Conservation (phyloP, 345 rosid species). For the Populus ilicifolia region DNA sequence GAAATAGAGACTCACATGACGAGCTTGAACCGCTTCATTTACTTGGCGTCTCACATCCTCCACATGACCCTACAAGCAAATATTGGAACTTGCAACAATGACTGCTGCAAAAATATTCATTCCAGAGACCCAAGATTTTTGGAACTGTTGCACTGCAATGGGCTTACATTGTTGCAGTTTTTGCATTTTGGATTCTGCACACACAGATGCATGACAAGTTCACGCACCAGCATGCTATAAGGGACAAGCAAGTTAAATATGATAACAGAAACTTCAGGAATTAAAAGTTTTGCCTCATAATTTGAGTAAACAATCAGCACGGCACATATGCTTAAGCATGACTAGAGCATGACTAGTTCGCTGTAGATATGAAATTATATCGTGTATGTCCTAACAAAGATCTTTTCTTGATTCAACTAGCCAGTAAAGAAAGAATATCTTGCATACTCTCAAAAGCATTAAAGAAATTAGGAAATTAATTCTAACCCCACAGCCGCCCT, state of each 20-base stretch:
- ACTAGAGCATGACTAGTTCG: background rate
- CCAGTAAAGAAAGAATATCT: background rate
- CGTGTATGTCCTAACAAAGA: background rate
- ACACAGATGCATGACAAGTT: background rate
- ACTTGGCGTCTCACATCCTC: slow-evolving; percentile 89
- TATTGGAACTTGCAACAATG: background rate
- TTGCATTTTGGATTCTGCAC: background rate
- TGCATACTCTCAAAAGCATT: background rate
- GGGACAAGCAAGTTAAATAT: background rate
- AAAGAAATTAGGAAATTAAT: background rate
- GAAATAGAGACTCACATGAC: slow-evolving; percentile 54
- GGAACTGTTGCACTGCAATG: background rate
- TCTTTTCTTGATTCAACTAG: background rate
- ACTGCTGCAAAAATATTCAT: background rate
- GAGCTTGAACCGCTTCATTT: slow-evolving; percentile 76
- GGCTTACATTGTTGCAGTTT: background rate
- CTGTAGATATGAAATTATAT: background rate
- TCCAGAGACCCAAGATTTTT: background rate
- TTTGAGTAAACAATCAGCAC: background rate
- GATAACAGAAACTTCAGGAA: background rate
- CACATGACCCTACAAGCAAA: slow-evolving; percentile 63
- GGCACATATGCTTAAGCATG: background rate
- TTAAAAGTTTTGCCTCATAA: background rate
- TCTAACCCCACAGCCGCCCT: slow-evolving; percentile 84
- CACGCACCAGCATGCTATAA: background rate